Conservation (phyloP, 2,329 filamentous ascomycete genomes). For the Domatiomyces catenatus region DNA sequence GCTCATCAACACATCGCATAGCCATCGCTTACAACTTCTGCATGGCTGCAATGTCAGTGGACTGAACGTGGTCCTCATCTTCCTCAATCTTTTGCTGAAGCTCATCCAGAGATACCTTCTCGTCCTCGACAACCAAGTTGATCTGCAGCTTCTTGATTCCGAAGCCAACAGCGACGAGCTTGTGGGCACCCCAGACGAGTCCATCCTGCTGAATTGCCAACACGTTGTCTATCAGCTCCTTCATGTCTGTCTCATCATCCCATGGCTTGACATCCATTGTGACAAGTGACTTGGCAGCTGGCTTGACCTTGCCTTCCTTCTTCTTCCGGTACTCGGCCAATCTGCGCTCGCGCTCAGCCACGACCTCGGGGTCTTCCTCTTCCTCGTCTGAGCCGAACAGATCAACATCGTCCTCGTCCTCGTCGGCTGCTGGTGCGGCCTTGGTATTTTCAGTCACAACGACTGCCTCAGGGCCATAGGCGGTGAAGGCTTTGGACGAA, state of each 20-base stretch:
- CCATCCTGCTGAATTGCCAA: slow-evolving; percentile 79
- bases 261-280: slow-evolving; percentile 96
- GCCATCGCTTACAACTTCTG: slow-evolving; percentile 62
- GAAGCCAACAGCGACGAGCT: slow-evolving; percentile 81
- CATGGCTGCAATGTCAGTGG: slow-evolving; percentile 79
- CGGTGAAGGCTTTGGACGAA: slow-evolving; percentile 70
- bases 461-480: slow-evolving; percentile 72
- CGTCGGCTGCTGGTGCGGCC: slow-evolving; percentile 57
- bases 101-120: slow-evolving; percentile 78
- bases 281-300: slow-evolving; percentile 86
- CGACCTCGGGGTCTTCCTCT: slow-evolving; percentile 83
- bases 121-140: slow-evolving; percentile 93
- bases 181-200: slow-evolving; percentile 87
- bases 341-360: slow-evolving; percentile 69
- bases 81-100: slow-evolving; percentile 74
- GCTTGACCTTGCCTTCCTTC: slow-evolving; percentile 88
- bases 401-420: slow-evolving; percentile 69
- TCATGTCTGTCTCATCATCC: slow-evolving; percentile 95
- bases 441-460: slow-evolving; percentile 73
- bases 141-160: slow-evolving; percentile 99
- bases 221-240: slow-evolving; percentile 62
- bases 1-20: not conserved
- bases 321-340: slow-evolving; percentile 90
- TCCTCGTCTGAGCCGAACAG: slow-evolving; percentile 88
- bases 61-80: slow-evolving; percentile 93